These are phyloP conservation scores for Colletotrichum acutatum DNA, from an alignment of 2,329 filamentous ascomycete species.

Conservation along the genomic window DNA sequence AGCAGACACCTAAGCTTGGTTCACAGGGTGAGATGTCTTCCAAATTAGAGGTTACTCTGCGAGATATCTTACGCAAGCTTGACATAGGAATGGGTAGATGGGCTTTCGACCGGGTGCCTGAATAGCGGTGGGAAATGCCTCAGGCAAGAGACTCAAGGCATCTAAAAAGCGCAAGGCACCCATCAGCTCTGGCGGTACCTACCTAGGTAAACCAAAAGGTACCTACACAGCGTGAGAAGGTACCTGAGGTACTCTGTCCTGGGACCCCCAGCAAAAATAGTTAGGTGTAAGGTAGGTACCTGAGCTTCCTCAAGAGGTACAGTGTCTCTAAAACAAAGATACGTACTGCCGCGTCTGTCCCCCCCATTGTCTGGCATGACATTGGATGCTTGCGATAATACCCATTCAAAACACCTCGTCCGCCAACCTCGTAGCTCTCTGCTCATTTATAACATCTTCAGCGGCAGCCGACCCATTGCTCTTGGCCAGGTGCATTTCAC, in stretches of 20 bases:
- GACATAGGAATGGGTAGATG: background rate
- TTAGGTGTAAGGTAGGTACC: background rate
- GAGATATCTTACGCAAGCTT: background rate
- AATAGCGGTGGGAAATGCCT: background rate
- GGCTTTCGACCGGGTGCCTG: background rate
- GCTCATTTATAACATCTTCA: slow-evolving; percentile 12
- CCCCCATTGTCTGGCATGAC: slow-evolving; percentile 16
- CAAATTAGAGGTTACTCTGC: background rate
- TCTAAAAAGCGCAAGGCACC: background rate
- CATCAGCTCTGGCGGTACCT: background rate
- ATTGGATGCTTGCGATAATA: slow-evolving; percentile 30
- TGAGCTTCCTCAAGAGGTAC: background rate
- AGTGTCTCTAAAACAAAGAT: background rate
- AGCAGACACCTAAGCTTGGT: background rate
- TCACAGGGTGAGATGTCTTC: background rate
- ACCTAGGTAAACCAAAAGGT: no score
- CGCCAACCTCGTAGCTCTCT: slow-evolving; percentile 3
- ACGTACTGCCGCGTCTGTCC: background rate
- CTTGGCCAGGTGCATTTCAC: background rate
- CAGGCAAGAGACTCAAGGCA: background rate
- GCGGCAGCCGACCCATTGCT: background rate
- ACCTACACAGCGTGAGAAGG: background rate
- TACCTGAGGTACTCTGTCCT: background rate
- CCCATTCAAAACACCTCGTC: slow-evolving; percentile 24
- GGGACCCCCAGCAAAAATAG: background rate